Conservation (phyloP, 306 rosid species). For the Lathyrus sativus region DNA sequence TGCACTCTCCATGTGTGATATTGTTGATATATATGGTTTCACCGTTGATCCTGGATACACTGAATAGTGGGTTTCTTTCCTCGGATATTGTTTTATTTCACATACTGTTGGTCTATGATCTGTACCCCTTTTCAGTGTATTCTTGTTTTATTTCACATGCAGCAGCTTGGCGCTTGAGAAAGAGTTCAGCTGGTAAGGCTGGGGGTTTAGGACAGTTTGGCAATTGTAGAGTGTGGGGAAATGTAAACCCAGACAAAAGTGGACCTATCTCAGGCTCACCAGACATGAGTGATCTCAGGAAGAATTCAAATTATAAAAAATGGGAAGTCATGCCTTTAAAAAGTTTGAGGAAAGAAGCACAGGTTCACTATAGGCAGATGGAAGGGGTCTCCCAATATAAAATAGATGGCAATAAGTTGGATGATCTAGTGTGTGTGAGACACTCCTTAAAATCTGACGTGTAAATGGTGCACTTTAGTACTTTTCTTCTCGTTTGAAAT, state of each 20-base stretch:
- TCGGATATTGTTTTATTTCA: constrained; percentile 13
- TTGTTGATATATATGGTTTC: no score
- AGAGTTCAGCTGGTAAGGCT: constrained; percentile 46
- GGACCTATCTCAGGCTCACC: constrained; percentile 87
- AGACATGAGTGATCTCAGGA: constrained; percentile 83
- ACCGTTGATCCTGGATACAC: constrained; percentile 99
- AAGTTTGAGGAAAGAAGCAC: no score
- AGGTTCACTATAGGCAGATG: no score
- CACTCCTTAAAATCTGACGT: no score
- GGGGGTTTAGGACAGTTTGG: constrained; percentile 82
- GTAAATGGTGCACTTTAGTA: no score
- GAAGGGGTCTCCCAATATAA: no score
- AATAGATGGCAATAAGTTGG: no score
- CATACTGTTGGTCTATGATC: constrained; percentile 3
- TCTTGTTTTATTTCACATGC: constrained; percentile 52
- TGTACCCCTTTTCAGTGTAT: background rate
- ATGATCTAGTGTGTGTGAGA: no score
- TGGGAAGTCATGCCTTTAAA: constrained; percentile 88
- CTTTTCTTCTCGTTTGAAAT: constrained; percentile 21
- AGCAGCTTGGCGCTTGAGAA: constrained; percentile 72
- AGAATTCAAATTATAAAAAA: constrained; percentile 69
- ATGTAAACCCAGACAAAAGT: constrained; percentile 58
- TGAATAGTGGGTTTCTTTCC: constrained; percentile 71
- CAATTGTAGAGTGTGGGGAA: constrained; percentile 88
- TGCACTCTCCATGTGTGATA: no score